Base-by-base conservation (phyloP, 441 rosid genomes). In the Raphanus hybrid region DNA sequence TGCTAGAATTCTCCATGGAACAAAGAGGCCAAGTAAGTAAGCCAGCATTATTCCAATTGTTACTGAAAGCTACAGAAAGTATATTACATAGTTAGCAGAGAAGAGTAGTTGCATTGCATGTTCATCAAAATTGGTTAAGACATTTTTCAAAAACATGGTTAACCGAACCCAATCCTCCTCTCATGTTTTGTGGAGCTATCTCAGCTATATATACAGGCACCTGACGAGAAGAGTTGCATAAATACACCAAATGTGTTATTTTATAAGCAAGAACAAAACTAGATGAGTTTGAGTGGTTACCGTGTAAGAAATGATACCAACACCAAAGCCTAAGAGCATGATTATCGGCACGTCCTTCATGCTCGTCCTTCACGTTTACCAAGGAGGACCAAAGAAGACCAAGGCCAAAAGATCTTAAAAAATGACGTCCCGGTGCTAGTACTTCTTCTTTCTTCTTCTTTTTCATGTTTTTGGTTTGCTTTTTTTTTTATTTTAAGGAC, bases 311-410 rank as follows among this genome's bases (percentile, higher is more conserved):
- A 90, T 88, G 65, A 88, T 83, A 41, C 92, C 92, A 11, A 87
- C 91, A 5, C 95, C 95, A 57, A 88, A 90, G 23, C 92, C 95
- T n/a, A n/a, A n/a, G n/a, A n/a, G n/a, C n/a, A n/a, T n/a, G n/a
- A n/a, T n/a, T n/a, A n/a, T n/a, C n/a, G n/a, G n/a, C n/a, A n/a
- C n/a, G n/a, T n/a, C n/a, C n/a, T n/a, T n/a, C n/a, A n/a, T n/a
- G n/a, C n/a, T n/a, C n/a, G n/a, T n/a, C n/a, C n/a, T n/a, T n/a
- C n/a, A n/a, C n/a, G n/a, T n/a, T n/a, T n/a, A n/a, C n/a, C n/a
- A n/a, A n/a, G n/a, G n/a, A n/a, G n/a, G n/a, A n/a, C n/a, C n/a
- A n/a, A n/a, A n/a, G n/a, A n/a, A n/a, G n/a, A n/a, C n/a, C n/a
- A n/a, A n/a, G n/a, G n/a, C n/a, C n/a, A n/a, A n/a, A n/a, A n/a